Conservation (phyloP, 257 asterid genomes). For the Coffea eugenioides region DNA sequence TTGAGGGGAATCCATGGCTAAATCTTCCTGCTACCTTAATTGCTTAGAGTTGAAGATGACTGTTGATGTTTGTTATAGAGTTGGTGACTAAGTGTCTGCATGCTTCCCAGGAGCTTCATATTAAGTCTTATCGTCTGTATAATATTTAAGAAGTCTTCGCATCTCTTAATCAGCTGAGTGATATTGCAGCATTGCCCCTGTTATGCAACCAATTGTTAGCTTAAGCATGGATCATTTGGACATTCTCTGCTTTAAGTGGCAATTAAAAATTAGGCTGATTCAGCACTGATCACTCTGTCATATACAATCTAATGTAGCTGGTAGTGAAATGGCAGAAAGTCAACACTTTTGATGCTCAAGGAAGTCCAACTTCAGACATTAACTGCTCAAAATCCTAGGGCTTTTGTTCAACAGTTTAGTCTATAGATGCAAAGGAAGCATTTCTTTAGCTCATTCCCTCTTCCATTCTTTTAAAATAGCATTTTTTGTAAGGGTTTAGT, state of each 20-base stretch:
- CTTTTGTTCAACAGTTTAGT: not conserved
- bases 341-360: not conserved
- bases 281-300: not conserved
- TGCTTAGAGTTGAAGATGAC: conserved; percentile 20
- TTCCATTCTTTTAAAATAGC: not conserved
- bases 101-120: not conserved
- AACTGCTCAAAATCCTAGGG: conserved; percentile 7
- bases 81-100: conserved; percentile 6
- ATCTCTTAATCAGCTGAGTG: not conserved
- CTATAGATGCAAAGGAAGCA: not conserved
- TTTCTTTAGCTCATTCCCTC: not conserved
- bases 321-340: conserved; percentile 5
- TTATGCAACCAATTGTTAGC: not conserved
- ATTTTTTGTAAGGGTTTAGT: not conserved
- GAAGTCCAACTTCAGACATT: not conserved
- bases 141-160: not conserved
- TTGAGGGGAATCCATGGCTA: conserved; percentile 27
- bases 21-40: not conserved
- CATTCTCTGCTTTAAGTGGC: not conserved
- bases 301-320: not conserved
- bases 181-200: not conserved
- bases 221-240: not conserved
- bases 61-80: not conserved
- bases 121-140: not conserved
- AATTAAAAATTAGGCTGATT: not conserved